Evolutionary conservation across 1,284 basidiomycete genomes (phyloP).

Genomic region (Cryptococcus sp.): DNA sequence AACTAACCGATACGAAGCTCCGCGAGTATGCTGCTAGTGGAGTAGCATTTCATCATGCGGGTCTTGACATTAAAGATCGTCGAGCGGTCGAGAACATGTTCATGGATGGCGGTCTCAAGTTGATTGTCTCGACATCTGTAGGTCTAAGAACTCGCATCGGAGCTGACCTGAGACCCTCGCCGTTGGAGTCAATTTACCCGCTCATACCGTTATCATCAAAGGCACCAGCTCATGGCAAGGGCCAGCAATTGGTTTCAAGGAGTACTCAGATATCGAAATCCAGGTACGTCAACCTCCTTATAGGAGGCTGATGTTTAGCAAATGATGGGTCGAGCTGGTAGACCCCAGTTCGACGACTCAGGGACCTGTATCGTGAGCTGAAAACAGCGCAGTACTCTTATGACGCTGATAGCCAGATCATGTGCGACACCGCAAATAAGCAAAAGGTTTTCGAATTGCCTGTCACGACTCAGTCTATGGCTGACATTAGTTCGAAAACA

Average conservation of each 20-base stretch:
- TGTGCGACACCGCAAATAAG: conserved; percentile 34
- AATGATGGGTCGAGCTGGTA: conserved; percentile 62
- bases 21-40: conserved; percentile 36
- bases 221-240: conserved; percentile 43
- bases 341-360: conserved; percentile 73
- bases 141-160: conserved; percentile 3
- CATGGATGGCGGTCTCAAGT: conserved; percentile 41
- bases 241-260: conserved; percentile 25
- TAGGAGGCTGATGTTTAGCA: conserved; percentile 19
- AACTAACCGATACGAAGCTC: conserved; percentile 34
- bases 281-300: conserved; percentile 25
- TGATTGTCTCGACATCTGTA: conserved; percentile 48
- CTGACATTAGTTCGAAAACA: conserved; percentile 38
- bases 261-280: conserved; percentile 49
- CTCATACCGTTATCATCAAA: conserved; percentile 49
- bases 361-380: conserved; percentile 53
- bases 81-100: conserved; percentile 50
- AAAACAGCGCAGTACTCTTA: not conserved
- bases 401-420: conserved; percentile 16
- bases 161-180: conserved; percentile 48
- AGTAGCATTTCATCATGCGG: conserved; percentile 55
- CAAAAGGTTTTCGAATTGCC: conserved; percentile 17
- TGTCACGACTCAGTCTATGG: too few species aligned
- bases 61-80: conserved; percentile 50
- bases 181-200: conserved; percentile 54